These are phyloP conservation scores for Litsea cubeba DNA, from an alignment of 164 flowering plant species.

Conservation along the genomic window DNA sequence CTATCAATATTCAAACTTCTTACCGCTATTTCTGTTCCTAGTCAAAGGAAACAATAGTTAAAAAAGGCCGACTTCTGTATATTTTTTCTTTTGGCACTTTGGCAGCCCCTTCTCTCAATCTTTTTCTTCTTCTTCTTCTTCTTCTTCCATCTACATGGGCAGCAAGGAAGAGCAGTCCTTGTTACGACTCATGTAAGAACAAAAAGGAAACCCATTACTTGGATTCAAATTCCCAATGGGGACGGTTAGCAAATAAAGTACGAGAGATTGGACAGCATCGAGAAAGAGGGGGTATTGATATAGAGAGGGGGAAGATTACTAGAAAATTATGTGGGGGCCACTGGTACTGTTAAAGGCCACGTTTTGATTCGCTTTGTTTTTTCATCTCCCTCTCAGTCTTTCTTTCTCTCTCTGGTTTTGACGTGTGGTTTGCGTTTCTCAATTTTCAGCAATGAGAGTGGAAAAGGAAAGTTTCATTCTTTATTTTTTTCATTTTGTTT, in stretches of 20 bases:
- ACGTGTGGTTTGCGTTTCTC: not conserved
- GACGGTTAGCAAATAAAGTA: not conserved
- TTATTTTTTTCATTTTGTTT: too few species aligned
- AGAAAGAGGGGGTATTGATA: not conserved
- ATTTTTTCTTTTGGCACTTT: not conserved
- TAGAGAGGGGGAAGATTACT: not conserved
- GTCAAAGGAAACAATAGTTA: not conserved
- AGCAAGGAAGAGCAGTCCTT: not conserved
- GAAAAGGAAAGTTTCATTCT: not conserved
- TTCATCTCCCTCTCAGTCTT: not conserved
- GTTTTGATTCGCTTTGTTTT: not conserved
- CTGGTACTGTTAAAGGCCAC: not conserved
- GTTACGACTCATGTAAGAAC: not conserved
- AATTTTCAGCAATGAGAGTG: not conserved
- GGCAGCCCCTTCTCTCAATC: too few species aligned
- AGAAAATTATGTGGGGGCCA: not conserved
- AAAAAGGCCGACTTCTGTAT: not conserved
- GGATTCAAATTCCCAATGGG: not conserved
- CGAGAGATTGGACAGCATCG: not conserved
- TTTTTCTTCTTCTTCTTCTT: not conserved
- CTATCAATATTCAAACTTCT: not conserved
- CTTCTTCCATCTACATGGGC: not conserved
- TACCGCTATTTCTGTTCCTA: not conserved
- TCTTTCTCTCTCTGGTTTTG: not conserved
- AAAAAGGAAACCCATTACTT: not conserved